Evolutionary conservation across 2,329 filamentous ascomycete genomes (phyloP).

Genomic region (Fusarium fracticaudum): DNA sequence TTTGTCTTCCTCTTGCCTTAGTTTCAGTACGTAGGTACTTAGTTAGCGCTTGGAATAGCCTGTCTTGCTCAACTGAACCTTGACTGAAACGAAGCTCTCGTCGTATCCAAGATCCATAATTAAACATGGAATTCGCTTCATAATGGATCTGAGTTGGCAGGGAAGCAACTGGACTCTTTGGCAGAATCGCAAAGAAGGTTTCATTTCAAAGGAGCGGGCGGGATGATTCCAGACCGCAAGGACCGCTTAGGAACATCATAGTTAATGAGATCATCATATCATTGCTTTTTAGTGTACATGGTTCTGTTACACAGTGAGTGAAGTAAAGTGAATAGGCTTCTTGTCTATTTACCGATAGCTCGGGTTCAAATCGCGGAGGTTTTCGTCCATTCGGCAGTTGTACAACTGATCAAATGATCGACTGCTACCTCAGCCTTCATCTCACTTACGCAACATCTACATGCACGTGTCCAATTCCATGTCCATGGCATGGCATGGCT

Average conservation of each 20-base stretch:
- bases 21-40: not conserved
- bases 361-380: slow-evolving; percentile 24
- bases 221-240: not conserved
- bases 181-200: not conserved
- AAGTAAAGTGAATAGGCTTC: not conserved
- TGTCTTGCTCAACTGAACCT: not conserved
- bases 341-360: slow-evolving; percentile 22
- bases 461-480: not conserved
- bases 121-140: slow-evolving; percentile 12
- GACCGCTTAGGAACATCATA: not conserved
- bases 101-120: slow-evolving; percentile 27
- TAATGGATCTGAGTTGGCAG: not conserved
- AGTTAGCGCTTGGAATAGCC: not conserved
- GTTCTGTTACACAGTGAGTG: not conserved
- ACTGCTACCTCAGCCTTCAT: slow-evolving; percentile 5
- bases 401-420: slow-evolving; percentile 16
- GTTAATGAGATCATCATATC: slow-evolving; percentile 18
- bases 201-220: not conserved
- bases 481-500: not conserved
- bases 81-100: not conserved
- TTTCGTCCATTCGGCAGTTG: slow-evolving; percentile 27
- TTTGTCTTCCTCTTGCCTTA: not conserved
- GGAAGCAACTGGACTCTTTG: not conserved
- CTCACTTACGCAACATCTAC: slow-evolving; percentile 12
- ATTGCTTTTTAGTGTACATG: not conserved